These are phyloP conservation scores for Agaricales sp. DNA, from an alignment of 1,284 basidiomycete genomes.

Conservation along the genomic window DNA sequence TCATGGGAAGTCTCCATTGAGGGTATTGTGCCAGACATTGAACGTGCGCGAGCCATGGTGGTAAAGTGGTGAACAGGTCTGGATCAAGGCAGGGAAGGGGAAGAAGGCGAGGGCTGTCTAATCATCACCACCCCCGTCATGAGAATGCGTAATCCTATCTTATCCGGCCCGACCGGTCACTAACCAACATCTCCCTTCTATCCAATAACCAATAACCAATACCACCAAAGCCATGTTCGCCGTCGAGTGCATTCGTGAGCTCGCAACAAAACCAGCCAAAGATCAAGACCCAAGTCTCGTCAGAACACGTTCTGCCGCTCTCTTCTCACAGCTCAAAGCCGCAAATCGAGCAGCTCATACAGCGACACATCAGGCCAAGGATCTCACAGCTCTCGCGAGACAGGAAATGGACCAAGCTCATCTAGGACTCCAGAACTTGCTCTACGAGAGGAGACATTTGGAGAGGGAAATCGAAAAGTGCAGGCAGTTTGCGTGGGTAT, in stretches of 20 bases:
- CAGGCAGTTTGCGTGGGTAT: conserved; percentile 70
- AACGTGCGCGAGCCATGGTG: conserved; percentile 36
- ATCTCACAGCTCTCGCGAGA: conserved; percentile 61
- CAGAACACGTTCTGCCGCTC: conserved; percentile 56
- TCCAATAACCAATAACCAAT: too few species aligned
- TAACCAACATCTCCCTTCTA: too few species aligned
- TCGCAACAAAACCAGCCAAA: conserved; percentile 24
- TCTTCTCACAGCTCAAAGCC: conserved; percentile 65
- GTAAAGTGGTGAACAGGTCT: conserved; percentile 7
- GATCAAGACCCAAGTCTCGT: conserved; percentile 39
- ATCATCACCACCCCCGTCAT: too few species aligned
- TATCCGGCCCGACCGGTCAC: too few species aligned
- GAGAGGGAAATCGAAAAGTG: conserved; percentile 83
- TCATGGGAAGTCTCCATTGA: conserved; percentile 73
- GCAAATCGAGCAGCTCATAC: conserved; percentile 65
- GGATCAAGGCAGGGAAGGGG: conserved; percentile 7
- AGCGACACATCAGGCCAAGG: conserved; percentile 57
- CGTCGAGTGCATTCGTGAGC: conserved; percentile 49
- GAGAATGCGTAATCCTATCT: too few species aligned
- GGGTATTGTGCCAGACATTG: conserved; percentile 73
- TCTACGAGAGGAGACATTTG: conserved; percentile 76
- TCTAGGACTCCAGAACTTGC: conserved; percentile 69
- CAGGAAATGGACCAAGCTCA: conserved; percentile 79
- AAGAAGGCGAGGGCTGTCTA: conserved; percentile 3
- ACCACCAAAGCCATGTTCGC: conserved; percentile 32